Conservation (phyloP, 768 basidiomycete genomes). For the Termitomyces eurrhizus region DNA sequence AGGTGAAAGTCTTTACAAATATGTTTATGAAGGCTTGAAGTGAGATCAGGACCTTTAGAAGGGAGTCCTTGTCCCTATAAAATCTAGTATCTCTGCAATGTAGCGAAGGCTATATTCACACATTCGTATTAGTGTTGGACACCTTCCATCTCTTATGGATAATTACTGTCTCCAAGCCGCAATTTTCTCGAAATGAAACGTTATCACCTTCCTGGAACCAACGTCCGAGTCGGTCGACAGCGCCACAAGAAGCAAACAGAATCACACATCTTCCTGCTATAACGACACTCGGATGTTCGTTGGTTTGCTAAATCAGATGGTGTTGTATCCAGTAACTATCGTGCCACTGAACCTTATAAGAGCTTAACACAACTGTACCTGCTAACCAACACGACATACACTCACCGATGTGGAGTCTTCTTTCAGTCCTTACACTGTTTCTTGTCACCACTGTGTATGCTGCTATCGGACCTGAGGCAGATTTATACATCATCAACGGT, state of each 20-base stretch:
- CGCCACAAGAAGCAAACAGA: too few relatives aligned
- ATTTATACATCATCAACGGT: background rate
- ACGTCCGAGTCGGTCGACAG: background rate
- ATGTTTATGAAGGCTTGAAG: background rate
- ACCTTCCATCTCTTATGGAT: background rate
- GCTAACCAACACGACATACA: background rate
- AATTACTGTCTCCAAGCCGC: background rate
- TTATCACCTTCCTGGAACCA: background rate
- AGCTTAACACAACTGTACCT: background rate
- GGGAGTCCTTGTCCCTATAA: background rate
- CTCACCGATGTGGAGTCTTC: background rate
- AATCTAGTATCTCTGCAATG: too few relatives aligned
- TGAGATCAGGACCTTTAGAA: background rate
- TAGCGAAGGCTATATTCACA: background rate
- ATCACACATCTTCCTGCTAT: background rate
- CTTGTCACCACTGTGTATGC: background rate
- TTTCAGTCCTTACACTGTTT: background rate
- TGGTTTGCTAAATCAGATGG: background rate
- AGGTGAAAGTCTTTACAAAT: background rate
- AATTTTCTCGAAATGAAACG: too few relatives aligned
- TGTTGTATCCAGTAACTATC: background rate
- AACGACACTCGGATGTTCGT: too few relatives aligned
- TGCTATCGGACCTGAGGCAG: background rate
- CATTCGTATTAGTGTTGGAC: too few relatives aligned
- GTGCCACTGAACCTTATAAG: background rate